Conservation (phyloP, 2,329 filamentous ascomycete genomes). For the Penicillium sclerotiorum region DNA sequence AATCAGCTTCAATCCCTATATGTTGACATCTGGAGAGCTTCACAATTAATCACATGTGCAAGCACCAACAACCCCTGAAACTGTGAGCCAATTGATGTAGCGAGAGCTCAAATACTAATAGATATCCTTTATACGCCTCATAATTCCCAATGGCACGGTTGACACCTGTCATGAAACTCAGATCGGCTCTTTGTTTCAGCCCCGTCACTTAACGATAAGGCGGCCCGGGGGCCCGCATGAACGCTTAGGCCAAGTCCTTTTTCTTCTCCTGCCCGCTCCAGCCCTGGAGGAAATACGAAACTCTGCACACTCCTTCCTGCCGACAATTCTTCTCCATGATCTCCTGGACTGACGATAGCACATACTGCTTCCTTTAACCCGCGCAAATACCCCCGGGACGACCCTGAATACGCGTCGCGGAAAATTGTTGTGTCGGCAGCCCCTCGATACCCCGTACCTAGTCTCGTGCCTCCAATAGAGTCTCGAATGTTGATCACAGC, state of each 20-base stretch:
- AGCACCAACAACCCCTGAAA: too few species aligned
- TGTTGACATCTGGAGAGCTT: too few species aligned
- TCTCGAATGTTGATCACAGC: too few species aligned
- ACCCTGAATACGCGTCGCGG: neutral
- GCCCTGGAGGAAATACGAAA: conserved; percentile 1
- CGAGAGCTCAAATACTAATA: too few species aligned
- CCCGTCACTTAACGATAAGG: conserved; percentile 20
- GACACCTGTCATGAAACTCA: conserved; percentile 10
- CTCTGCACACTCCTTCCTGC: neutral
- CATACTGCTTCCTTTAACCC: too few species aligned
- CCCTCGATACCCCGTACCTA: neutral
- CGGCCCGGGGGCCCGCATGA: conserved; percentile 25
- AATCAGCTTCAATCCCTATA: too few species aligned
- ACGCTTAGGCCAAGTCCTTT: conserved; percentile 23
- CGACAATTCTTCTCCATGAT: too few species aligned
- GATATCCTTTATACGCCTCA: too few species aligned
- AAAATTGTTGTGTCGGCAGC: neutral
- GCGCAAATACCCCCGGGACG: too few species aligned
- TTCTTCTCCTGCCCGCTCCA: conserved; percentile 9
- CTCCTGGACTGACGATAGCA: too few species aligned
- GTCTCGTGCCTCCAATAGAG: neutral
- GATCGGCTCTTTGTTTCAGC: conserved; percentile 6
- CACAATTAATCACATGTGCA: too few species aligned
- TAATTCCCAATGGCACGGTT: neutral
- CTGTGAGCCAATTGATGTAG: too few species aligned